Conservation (phyloP, 2,329 filamentous ascomycete species). For the Monosporascus ibericus region DNA sequence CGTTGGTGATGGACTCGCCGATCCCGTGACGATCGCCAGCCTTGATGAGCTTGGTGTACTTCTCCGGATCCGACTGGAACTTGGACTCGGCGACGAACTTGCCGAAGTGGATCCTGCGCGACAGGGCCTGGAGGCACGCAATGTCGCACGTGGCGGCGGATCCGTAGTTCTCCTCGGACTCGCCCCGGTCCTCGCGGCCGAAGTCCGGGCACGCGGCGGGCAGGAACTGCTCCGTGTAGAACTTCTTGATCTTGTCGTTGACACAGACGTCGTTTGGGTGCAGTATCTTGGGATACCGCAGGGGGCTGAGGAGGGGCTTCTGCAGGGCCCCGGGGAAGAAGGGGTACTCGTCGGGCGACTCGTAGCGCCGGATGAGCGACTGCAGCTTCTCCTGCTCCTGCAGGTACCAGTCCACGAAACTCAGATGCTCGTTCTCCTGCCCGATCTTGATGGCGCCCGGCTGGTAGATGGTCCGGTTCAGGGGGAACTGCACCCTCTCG, state of each 20-base stretch:
- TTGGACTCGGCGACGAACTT: slow-evolving; percentile 98
- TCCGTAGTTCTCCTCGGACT: slow-evolving; percentile 90
- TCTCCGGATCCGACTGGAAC: slow-evolving; percentile 76
- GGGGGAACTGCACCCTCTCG: slow-evolving; percentile 93
- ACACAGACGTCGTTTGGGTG: slow-evolving; percentile 86
- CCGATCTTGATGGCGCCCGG: slow-evolving; percentile 77
- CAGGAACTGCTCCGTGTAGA: slow-evolving; percentile 78
- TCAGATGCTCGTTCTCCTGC: slow-evolving; percentile 39
- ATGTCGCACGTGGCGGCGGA: slow-evolving; percentile 90
- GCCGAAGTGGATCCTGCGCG: slow-evolving; percentile 89
- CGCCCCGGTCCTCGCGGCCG: slow-evolving; percentile 72
- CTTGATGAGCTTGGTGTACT: slow-evolving; percentile 77
- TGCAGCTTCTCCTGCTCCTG: slow-evolving; percentile 85
- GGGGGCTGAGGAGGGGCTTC: slow-evolving; percentile 75
- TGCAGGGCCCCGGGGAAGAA: slow-evolving; percentile 85
- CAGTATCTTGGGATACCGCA: slow-evolving; percentile 83
- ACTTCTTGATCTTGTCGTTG: slow-evolving; percentile 78
- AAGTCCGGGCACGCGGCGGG: slow-evolving; percentile 77
- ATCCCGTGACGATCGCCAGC: slow-evolving; percentile 75
- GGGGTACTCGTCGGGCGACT: slow-evolving; percentile 93
- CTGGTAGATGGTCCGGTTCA: slow-evolving; percentile 82
- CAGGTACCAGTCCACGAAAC: slow-evolving; percentile 92
- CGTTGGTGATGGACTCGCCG: slow-evolving; percentile 84
- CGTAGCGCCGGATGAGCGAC: slow-evolving; percentile 87
- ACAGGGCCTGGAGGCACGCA: slow-evolving; percentile 80